Evolutionary conservation across 2,329 filamentous ascomycete species (phyloP), one percentile per base, ranked within the genome.

Genomic region (Clonostachys rhizophaga): DNA sequence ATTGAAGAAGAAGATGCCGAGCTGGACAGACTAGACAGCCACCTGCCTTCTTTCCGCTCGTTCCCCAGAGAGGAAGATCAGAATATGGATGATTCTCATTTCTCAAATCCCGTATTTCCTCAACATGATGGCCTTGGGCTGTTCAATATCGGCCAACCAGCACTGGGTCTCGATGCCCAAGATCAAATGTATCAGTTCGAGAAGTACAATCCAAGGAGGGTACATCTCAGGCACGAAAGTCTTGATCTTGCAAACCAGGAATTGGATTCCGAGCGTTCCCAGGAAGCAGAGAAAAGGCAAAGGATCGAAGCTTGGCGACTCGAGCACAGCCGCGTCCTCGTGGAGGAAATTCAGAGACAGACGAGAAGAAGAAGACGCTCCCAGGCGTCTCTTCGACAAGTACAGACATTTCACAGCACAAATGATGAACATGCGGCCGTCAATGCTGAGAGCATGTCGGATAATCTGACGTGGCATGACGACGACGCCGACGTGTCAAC

Each of bases 131-230:
- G 94, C 2, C 68, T 97, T 42, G 94, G 94, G 5, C 89, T 86
- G 7, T 99, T 99, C 64, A 81, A 74, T 65, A 50, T 89, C 60
- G 63, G 89, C 69, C 60, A 81, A 54, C 68, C 78, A 61, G 60
- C 71, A 51, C 60, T 77, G 54, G 71, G 71, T 3, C 59, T 67
- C 2, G 77, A 82, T 40, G 76, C 90, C 18, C 90, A 96, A 60
- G 87, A 95, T 51, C 87, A 92, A 53, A 69, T 96, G 42, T 96
- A 91, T 75, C 86, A 89, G 50, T 94, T 96, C 62, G 92, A 96
- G 65, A 80, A 82, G 52, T 89, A 86, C 65, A 95, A 95, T 54
- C 87, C 89, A 1, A 78, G 81, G 47, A 78, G 86, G 42, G 71
- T 84, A 41, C 76, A 73, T 55, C 72, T 74, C 51, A 68, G 73